A percentile compares a stretch with the other conserved stretches of the same genome.
Evolutionary conservation across 2,329 filamentous ascomycete species (phyloP).

Genomic region (Alternaria ethzedia): DNA sequence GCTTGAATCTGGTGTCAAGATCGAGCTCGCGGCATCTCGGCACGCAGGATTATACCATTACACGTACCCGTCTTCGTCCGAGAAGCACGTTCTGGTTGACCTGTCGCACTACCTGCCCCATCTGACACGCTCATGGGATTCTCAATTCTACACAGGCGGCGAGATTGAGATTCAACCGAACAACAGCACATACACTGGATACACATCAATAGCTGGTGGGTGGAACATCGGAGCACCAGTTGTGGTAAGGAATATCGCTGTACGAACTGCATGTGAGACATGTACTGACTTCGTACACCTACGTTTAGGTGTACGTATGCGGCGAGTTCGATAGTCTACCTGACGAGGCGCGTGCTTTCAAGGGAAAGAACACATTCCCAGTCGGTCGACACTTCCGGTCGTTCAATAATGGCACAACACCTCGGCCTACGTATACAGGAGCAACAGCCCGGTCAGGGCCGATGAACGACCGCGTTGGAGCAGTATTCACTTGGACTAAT

Average conservation of each 20-base stretch:
- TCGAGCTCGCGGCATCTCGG: slow-evolving; percentile 47
- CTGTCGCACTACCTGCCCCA: slow-evolving; percentile 54
- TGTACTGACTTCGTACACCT: background rate
- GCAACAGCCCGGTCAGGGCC: slow-evolving; percentile 38
- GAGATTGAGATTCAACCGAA: slow-evolving; percentile 44
- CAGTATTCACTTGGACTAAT: slow-evolving; percentile 57
- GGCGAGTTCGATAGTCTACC: slow-evolving; percentile 42
- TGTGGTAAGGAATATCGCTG: no score
- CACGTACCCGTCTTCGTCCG: slow-evolving; percentile 44
- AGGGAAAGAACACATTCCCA: slow-evolving; percentile 48
- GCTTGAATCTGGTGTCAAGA: slow-evolving; percentile 42
- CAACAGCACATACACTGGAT: slow-evolving; percentile 39
- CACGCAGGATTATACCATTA: slow-evolving; percentile 49
- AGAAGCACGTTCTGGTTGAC: slow-evolving; percentile 55
- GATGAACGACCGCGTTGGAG: slow-evolving; percentile 56
- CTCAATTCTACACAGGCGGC: slow-evolving; percentile 45
- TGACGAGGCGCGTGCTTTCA: slow-evolving; percentile 34
- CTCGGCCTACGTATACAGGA: slow-evolving; percentile 38
- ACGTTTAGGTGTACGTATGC: slow-evolving; percentile 35
- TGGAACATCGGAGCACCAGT: no score
- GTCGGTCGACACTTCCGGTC: slow-evolving; percentile 41
- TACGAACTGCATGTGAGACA: background rate
- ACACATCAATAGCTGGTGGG: slow-evolving; percentile 43
- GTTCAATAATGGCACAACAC: slow-evolving; percentile 39
- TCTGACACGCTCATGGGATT: slow-evolving; percentile 42